Evolutionary conservation across 768 basidiomycete genomes (phyloP), one percentile per base, ranked within the genome.

Genomic region (Suillus luteus): DNA sequence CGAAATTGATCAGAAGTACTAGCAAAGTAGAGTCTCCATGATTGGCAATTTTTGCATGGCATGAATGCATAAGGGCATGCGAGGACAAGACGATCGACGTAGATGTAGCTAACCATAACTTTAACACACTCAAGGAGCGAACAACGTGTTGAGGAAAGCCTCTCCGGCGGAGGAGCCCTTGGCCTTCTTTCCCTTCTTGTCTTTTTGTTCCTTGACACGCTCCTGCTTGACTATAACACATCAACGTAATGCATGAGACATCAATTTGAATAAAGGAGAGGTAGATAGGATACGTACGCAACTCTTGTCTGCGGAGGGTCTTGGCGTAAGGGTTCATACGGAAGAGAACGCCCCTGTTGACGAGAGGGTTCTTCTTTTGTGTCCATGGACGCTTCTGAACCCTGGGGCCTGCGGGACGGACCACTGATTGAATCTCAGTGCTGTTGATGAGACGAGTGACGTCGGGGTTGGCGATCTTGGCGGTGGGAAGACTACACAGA

Each of bases 241-340:
- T 62, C 62, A 62, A 55, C 5, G 44, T 62, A 52, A 62, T 73
- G 38, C 48, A 44, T 27, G 40, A 17, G 38, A 41, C 6, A 48
- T 35, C n/a, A 61, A 65, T 49, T 55, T 40, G 27, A 37, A 5
- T 54, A n/a, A 14, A 41, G 22, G 10, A 22, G 1, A 54, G 60
- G 22, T 33, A 60, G 55, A 38, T 57, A 51, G n/a, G 17, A 22
- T 27, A 91, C 92, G 64, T 76, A 94, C 92, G 85, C 68, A 96
- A 79, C 76, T 96, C 94, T 73, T 95, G 91, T 70, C 91, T 83
- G 77, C 93, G 91, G 72, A 95, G 79, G 52, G 91, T 91, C 87
- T 96, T 96, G 72, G 96, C 96, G 80, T 99, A 98, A 60, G 96
- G 96, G 85, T 99, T 99, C 81, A 99, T 86, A 72, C 95, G 91